A percentile compares a stretch with the other conserved stretches of the same genome.
Evolutionary conservation across 164 flowering plant species (phyloP).

Genomic region (Amborella trichopoda): DNA sequence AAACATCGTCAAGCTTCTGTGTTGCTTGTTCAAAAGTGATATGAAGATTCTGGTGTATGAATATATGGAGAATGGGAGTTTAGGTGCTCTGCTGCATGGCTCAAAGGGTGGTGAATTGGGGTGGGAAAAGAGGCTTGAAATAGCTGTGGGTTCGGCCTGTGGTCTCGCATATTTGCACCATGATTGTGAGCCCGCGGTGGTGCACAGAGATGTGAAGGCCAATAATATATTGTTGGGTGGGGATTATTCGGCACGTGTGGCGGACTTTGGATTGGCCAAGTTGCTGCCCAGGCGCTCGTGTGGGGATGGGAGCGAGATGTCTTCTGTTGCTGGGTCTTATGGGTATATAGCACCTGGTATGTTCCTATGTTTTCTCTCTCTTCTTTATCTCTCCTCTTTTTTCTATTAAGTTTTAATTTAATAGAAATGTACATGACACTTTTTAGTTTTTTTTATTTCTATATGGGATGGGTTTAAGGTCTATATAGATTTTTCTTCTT

Average conservation of each 20-base stretch:
- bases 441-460: background rate
- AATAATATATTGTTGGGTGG: constrained; percentile 60
- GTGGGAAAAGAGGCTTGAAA: constrained; percentile 36
- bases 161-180: constrained; percentile 78
- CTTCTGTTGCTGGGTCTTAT: constrained; percentile 60
- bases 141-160: constrained; percentile 58
- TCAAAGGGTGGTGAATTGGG: constrained; percentile 31
- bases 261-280: constrained; percentile 80
- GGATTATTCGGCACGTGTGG: constrained; percentile 41
- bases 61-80: constrained; percentile 70
- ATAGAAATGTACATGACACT: background rate
- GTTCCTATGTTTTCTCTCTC: background rate
- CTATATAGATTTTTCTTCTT: too few relatives aligned
- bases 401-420: too few relatives aligned
- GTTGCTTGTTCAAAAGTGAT: constrained; percentile 32
- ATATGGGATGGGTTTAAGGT: too few relatives aligned
- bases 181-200: constrained; percentile 58
- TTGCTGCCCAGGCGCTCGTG: constrained; percentile 15
- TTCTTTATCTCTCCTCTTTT: background rate
- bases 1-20: constrained; percentile 49
- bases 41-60: constrained; percentile 49
- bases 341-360: constrained; percentile 90
- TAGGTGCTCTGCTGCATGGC: constrained; percentile 56
- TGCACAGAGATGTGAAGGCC: constrained; percentile 72
- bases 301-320: constrained; percentile 18